Base-by-base conservation (phyloP, 1,139 yeast species). In the Yamadazyma triangularis region DNA sequence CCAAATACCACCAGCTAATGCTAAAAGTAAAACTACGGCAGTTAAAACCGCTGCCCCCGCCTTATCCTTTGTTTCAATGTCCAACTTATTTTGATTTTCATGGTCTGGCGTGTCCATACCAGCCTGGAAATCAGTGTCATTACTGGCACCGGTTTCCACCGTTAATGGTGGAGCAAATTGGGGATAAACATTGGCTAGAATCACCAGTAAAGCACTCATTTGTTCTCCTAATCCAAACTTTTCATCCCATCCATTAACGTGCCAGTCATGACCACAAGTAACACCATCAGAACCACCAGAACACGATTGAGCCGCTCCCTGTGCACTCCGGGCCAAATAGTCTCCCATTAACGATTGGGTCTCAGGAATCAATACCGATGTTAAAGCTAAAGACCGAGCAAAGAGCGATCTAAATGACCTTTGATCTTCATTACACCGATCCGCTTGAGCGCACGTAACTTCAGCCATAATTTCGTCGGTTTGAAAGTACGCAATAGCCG, bases 221-320 rank as follows among this genome's bases (percentile, higher is more conserved):
- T 85, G 89, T 53, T 85, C 91, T 23, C 94, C 94, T 14, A 85
- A 60, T 4, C 94, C 93, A 50, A 70, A 82, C 26, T 51, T 47
- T 4, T 76, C 79, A 57, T 84, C 93, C 77, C 83, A 79, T 7
- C 66, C 59, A 21, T 55, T 58, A 23, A 52, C 49, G 10, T 63
- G 47, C 93, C 93, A 84, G 47, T 72, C 63, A 41, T 73, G 60
- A 15, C 91, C 91, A 57, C 93, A 84, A 0, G 91, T 82, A 39
- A 76, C 78, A n/a, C 82, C 81, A 50, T 82, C 89, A 1, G 59
- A 40, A 39, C 91, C 91, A 32, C 93, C 93, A 13, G 70, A 55
- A 51, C 93, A 85, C 1, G 89, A 70, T 40, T 60, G 60, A 0
- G 89, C 86, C 4, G 89, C 91, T 1, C 75, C 91, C 18, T 44